A percentile compares a stretch with the other conserved stretches of the same genome.
Conservation (phyloP, 306 rosid genomes). For the Pyrus betulifolia region DNA sequence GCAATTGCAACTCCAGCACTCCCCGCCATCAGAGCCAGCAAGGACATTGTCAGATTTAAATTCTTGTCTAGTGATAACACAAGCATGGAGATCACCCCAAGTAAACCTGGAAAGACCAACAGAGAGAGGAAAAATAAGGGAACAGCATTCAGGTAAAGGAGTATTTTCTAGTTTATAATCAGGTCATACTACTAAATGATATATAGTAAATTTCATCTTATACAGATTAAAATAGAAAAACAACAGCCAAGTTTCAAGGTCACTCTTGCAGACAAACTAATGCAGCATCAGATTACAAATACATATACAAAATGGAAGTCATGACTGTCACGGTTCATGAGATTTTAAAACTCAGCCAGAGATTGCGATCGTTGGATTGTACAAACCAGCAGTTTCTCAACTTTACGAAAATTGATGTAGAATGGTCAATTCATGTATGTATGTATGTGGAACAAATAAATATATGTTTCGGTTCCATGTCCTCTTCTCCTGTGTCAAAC, state of each 20-base stretch:
- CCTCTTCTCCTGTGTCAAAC: too few relatives aligned
- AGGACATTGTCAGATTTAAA: constrained; percentile 62
- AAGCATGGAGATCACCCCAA: constrained; percentile 68
- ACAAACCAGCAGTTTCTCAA: too few relatives aligned
- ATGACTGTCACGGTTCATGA: background rate
- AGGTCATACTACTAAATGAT: background rate
- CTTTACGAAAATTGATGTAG: too few relatives aligned
- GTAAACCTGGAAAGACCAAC: constrained; percentile 30
- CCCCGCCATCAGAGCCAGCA: constrained; percentile 59
- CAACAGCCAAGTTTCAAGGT: background rate
- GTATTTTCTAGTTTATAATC: background rate
- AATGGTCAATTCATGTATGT: too few relatives aligned
- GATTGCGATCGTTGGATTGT: background rate
- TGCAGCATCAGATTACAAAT: background rate
- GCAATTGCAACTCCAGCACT: constrained; percentile 89
- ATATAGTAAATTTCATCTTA: background rate
- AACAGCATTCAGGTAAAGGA: background rate
- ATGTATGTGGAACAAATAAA: too few relatives aligned
- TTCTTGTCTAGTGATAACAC: constrained; percentile 49
- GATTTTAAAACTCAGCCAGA: background rate
- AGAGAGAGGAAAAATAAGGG: background rate
- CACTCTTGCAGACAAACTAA: background rate
- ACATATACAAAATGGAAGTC: background rate
- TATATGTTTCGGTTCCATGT: too few relatives aligned
- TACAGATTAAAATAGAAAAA: background rate